These are phyloP conservation scores for Blepharisma japonicum DNA, from an alignment of 73 alveolate genomes.

Conservation along the genomic window DNA sequence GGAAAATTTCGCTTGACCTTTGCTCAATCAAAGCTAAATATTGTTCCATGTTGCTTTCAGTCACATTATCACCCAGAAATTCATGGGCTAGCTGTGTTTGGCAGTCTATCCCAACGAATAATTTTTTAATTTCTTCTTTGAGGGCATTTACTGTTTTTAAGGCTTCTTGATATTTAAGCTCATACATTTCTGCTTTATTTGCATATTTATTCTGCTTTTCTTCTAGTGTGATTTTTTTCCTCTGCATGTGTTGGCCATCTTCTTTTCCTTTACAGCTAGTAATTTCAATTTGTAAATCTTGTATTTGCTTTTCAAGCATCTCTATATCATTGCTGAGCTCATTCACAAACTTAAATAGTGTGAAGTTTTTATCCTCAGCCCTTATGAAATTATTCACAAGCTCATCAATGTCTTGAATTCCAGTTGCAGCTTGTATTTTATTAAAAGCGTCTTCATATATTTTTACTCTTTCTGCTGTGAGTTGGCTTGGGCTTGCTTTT, in stretches of 20 bases:
- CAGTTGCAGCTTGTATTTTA: conserved; percentile 82
- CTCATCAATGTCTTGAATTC: conserved; percentile 78
- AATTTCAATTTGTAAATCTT: conserved; percentile 58
- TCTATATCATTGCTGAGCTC: conserved; percentile 78
- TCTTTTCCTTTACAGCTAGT: conserved; percentile 49
- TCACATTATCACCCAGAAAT: conserved; percentile 52
- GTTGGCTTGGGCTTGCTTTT: neutral
- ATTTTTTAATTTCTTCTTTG: conserved; percentile 49
- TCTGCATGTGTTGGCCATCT: conserved; percentile 31
- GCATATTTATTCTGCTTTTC: conserved; percentile 50
- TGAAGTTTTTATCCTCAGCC: conserved; percentile 80
- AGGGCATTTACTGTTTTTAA: conserved; percentile 45
- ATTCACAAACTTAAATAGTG: conserved; percentile 74
- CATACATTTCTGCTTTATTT: conserved; percentile 53
- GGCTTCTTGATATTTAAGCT: conserved; percentile 45
- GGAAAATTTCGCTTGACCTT: conserved; percentile 67
- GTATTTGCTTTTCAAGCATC: conserved; percentile 58
- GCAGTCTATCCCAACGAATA: conserved; percentile 51
- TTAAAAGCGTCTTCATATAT: conserved; percentile 73
- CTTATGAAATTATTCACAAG: conserved; percentile 68
- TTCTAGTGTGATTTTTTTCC: conserved; percentile 52
- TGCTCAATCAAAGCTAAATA: conserved; percentile 74
- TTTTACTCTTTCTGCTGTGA: conserved; percentile 51
- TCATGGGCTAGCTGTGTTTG: conserved; percentile 39
- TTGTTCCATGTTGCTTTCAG: conserved; percentile 62